These are phyloP conservation scores for Noccaea caerulescens DNA, from an alignment of 345 rosid genomes.

Conservation along the genomic window DNA sequence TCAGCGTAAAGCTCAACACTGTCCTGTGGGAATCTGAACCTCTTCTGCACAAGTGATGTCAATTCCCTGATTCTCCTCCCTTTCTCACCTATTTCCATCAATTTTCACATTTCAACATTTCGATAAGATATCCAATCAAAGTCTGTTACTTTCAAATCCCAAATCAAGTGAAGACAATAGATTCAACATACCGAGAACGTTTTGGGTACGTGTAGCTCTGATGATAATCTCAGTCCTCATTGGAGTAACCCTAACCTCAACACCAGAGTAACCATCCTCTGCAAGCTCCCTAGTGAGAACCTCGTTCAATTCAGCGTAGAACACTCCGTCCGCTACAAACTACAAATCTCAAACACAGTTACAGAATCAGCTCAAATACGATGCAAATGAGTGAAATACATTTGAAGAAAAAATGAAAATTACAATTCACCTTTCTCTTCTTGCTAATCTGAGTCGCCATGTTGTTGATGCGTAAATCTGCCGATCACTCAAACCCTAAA, in stretches of 20 bases:
- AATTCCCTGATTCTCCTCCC: constrained; percentile 86
- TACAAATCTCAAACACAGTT: constrained; percentile 29
- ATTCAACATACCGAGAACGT: constrained; percentile 66
- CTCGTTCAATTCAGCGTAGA: constrained; percentile 80
- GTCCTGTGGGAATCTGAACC: no score
- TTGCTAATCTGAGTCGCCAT: constrained; percentile 81
- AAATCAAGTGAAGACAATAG: not conserved
- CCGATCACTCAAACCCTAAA: constrained; percentile 6
- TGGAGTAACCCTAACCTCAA: constrained; percentile 86
- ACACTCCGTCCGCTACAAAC: constrained; percentile 86
- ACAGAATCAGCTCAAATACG: not conserved
- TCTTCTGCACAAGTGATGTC: constrained; percentile 53
- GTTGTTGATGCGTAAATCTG: not conserved
- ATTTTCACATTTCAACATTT: not conserved
- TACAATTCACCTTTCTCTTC: constrained; percentile 61
- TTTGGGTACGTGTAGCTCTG: constrained; percentile 85
- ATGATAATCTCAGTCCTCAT: constrained; percentile 91
- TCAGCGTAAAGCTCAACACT: no score
- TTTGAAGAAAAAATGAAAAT: not conserved
- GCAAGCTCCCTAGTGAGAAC: constrained; percentile 77
- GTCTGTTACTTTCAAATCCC: not conserved
- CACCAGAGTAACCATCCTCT: constrained; percentile 95
- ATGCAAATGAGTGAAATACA: not conserved
- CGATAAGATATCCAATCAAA: not conserved
- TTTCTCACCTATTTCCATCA: constrained; percentile 61